phyloP scores from a whole-genome alignment of 208 protist species.

The Trypanosoma mega region DNA sequence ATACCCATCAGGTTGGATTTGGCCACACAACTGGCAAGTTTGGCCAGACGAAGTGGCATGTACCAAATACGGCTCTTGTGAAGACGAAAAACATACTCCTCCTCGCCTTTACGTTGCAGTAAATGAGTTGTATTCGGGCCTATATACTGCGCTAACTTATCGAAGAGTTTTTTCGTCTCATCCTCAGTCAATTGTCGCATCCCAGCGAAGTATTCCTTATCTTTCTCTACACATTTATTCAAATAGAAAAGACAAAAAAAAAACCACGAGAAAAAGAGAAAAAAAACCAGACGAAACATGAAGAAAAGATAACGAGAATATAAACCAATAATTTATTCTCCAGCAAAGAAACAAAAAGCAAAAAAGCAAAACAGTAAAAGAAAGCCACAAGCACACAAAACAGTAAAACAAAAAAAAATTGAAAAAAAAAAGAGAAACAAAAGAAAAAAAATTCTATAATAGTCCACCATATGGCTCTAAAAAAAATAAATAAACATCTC shows the following conservation, averaged over 20 bases:
- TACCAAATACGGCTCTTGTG: conserved; percentile 93
- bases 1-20: conserved; percentile 90
- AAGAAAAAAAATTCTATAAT: no score
- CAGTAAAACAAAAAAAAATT: neutral
- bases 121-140: conserved; percentile 87
- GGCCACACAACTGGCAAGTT: conserved; percentile 84
- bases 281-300: neutral
- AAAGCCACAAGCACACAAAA: neutral
- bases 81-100: conserved; percentile 88
- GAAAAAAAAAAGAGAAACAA: no score
- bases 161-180: conserved; percentile 89
- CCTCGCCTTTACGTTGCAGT: conserved; percentile 38
- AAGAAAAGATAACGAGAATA: no score
- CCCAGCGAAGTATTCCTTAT: conserved; percentile 1
- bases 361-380: neutral
- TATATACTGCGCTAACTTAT: conserved; percentile 92
- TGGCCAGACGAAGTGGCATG: conserved; percentile 79
- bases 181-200: conserved; percentile 87
- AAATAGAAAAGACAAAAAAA: conserved; percentile 9
- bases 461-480: no score
- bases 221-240: neutral
- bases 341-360: conserved; percentile 13
- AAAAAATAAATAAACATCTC: no score
- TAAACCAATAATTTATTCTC: neutral
- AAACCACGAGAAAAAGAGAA: neutral